Evolutionary conservation across 108 stramenopile species (phyloP).

Genomic region (Nitzschia inconspicua): DNA sequence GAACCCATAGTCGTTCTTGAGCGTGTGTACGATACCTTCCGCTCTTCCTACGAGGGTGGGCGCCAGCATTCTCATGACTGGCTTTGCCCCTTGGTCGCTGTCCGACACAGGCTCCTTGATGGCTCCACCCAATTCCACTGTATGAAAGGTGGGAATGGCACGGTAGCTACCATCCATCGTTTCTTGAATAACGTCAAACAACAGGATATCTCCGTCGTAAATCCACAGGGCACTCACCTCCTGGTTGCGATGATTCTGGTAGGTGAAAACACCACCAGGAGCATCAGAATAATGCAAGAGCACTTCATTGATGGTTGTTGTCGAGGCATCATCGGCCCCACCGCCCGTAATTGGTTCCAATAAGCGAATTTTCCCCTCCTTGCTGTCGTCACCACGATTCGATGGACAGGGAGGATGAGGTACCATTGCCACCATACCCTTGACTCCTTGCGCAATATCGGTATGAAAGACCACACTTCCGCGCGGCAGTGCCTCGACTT

Average conservation of each 20-base stretch:
- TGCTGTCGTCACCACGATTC: conserved; percentile 11
- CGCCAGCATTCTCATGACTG: conserved; percentile 41
- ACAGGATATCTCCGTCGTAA: conserved; percentile 54
- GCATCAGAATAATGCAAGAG: conserved; percentile 44
- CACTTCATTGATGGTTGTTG: conserved; percentile 36
- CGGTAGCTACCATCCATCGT: conserved; percentile 53
- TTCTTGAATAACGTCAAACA: conserved; percentile 71
- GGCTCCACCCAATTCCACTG: conserved; percentile 18
- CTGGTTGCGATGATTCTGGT: conserved; percentile 19
- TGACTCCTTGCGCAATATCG: conserved; percentile 52
- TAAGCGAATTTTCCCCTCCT: conserved; percentile 46
- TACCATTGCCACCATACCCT: conserved; percentile 53
- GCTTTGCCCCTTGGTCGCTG: conserved; percentile 11
- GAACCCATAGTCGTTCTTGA: conserved; percentile 71
- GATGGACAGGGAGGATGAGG: conserved; percentile 44
- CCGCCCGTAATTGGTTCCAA: conserved; percentile 20
- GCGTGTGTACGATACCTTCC: conserved; percentile 63
- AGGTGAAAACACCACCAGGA: conserved; percentile 65
- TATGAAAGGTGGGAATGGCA: conserved; percentile 57
- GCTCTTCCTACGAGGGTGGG: conserved; percentile 49
- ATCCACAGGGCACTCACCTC: conserved; percentile 55
- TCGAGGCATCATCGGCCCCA: conserved; percentile 23
- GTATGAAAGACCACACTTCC: conserved; percentile 71
- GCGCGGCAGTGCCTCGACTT: conserved; percentile 50
- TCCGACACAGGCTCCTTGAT: conserved; percentile 14